Evolutionary conservation across 2,329 filamentous ascomycete species (phyloP), one percentile per base, ranked within the genome.

Genomic region (Trichoderma semiorbis): DNA sequence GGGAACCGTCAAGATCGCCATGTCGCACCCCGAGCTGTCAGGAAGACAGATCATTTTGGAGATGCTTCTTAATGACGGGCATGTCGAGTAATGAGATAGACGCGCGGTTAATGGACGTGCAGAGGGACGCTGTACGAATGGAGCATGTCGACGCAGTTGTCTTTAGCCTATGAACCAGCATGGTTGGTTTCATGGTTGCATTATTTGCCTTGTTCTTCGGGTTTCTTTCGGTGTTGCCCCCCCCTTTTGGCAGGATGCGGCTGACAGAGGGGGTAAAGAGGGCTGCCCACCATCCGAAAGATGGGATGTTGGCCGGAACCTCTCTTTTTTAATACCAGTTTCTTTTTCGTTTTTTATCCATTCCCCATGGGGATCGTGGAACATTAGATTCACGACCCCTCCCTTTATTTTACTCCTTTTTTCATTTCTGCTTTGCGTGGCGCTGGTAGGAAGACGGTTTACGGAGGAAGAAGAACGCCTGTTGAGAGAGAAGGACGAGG

Each of bases 21-120:
- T 99, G 93, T 93, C 94, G 78, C 96, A 99, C 83, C 96, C 96
- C 0, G 93, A 97, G 82, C 86, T 92, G 74, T 89, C 93, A 72
- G 90, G 92, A 67, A 91, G 90, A 78, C 95, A 98, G 84, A 90
- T 99, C 75, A 91, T 99, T 74, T 85, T 98, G 74, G 96, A 99
- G 84, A 87, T 99, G 87, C 84, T 97, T 75, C 87, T 98, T 76
- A 98, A 98, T 80, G 93, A 97, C 78, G 95, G 93, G 7, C 92
- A 95, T 74, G 80, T 81, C 69, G 87, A 89, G 76, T 71, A 78
- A 74, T 24, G 24, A 64, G 10, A 30, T 34, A 53, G 34, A 32
- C 26, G 53, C 5, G 43, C 43, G n/a, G 43, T 50, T 50, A 50
- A 21, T 50, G 21, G n/a, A 2, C 43, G 39, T 57, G 24, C 16